Conservation (phyloP, 2,329 filamentous ascomycete species). For the Malbranchea cinnamomea region DNA sequence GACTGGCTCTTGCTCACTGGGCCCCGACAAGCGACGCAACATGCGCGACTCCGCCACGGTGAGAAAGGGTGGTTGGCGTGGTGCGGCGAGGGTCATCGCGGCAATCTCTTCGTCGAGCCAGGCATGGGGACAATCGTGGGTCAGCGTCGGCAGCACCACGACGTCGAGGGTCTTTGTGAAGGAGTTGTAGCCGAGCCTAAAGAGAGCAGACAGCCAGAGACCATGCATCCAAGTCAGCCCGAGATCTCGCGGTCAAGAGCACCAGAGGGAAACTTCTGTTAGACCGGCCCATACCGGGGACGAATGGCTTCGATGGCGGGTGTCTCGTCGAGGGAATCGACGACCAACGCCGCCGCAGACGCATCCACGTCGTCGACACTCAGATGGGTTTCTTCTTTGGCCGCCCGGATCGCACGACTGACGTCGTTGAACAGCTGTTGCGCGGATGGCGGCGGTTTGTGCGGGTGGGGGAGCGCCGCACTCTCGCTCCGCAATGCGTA, state of each 20-base stretch:
- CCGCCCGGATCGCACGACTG: conserved; percentile 2
- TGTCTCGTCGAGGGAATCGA: conserved; percentile 3
- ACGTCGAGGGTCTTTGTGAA: conserved; percentile 5
- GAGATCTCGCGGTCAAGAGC: too few relatives aligned
- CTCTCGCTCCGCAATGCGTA: conserved; percentile 4
- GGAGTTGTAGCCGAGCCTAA: conserved; percentile 5
- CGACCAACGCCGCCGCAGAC: conserved; percentile 1
- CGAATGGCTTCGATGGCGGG: conserved; percentile 3
- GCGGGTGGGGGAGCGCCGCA: too few relatives aligned
- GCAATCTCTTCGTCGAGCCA: conserved; percentile 2
- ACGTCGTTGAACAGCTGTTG: conserved; percentile 6
- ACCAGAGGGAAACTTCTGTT: conserved; percentile 1
- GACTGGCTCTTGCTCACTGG: not conserved
- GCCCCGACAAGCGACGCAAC: conserved; percentile 1
- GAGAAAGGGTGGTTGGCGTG: conserved; percentile 2
- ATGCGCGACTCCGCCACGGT: conserved; percentile 1
- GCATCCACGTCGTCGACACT: conserved; percentile 4
- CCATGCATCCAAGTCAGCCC: too few relatives aligned
- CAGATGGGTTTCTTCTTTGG: conserved; percentile 1
- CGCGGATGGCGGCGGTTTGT: too few relatives aligned
- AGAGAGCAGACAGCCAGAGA: not conserved
- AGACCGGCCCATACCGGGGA: conserved; percentile 2
- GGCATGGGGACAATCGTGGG: conserved; percentile 4
- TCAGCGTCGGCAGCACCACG: conserved; percentile 3
- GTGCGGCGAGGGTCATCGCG: too few relatives aligned